Conservation (phyloP, 1,284 basidiomycete species). For the Malassezia japonica region DNA sequence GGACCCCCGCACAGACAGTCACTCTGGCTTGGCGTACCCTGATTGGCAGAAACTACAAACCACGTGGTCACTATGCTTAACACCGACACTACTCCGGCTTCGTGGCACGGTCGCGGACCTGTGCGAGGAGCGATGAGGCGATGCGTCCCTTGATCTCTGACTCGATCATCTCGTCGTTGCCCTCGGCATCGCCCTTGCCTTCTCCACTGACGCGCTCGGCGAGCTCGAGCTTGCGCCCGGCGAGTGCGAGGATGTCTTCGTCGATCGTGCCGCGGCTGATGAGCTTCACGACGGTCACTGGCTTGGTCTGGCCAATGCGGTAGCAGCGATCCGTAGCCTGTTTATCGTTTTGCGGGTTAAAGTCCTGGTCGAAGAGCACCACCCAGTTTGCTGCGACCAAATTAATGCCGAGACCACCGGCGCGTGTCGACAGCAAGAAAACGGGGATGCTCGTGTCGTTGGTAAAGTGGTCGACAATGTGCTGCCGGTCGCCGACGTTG, state of each 20-base stretch:
- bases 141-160: conserved; percentile 17
- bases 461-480: conserved; percentile 91
- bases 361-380: conserved; percentile 76
- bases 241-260: conserved; percentile 37
- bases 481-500: conserved; percentile 83
- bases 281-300: conserved; percentile 83
- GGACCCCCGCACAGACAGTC: no score
- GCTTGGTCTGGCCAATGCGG: conserved; percentile 86
- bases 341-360: conserved; percentile 60
- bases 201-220: conserved; percentile 40
- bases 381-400: conserved; percentile 60
- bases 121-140: conserved; percentile 27
- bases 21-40: no score
- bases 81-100: not conserved
- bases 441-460: conserved; percentile 80
- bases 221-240: conserved; percentile 35
- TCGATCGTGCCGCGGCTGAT: conserved; percentile 86
- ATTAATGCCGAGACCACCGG: conserved; percentile 58
- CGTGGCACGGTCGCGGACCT: conserved; percentile 21
- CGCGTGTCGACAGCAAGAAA: conserved; percentile 90
- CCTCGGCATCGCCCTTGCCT: conserved; percentile 19
- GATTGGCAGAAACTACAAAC: no score
- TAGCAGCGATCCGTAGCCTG: conserved; percentile 97
- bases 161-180: conserved; percentile 26
- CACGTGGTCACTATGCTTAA: no score